phyloP scores from a whole-genome alignment of 495 filamentous ascomycete genomes.

The Mytilinidion resinicola region DNA sequence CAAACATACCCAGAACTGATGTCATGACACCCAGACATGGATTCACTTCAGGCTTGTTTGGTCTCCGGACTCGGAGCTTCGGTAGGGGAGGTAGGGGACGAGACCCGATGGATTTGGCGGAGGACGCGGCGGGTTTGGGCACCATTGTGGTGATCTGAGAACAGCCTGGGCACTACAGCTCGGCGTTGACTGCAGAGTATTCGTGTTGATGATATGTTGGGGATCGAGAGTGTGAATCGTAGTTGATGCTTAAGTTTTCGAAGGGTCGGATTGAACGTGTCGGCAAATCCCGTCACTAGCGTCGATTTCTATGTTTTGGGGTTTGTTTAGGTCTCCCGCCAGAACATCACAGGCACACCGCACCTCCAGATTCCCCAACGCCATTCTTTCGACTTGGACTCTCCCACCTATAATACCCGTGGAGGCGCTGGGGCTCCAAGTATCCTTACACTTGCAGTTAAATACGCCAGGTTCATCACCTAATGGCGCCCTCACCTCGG shows the following conservation, averaged over 20 bases:
- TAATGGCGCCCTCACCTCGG: constrained; percentile 21
- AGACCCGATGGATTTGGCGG: constrained; percentile 24
- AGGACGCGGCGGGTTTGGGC: constrained; percentile 35
- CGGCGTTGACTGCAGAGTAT: background rate
- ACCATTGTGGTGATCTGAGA: constrained; percentile 38
- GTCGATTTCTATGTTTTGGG: no score
- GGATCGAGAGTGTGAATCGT: background rate
- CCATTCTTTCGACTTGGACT: background rate
- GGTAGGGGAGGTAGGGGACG: constrained; percentile 84
- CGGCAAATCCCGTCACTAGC: no score
- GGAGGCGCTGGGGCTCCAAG: background rate
- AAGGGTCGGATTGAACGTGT: no score
- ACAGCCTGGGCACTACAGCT: background rate
- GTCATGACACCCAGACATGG: constrained; percentile 82
- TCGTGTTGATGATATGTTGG: background rate
- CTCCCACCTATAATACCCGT: background rate
- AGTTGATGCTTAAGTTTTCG: background rate
- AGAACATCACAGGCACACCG: no score
- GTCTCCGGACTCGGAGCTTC: constrained; percentile 73
- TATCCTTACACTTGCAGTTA: background rate
- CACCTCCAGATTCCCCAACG: background rate
- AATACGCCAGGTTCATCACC: background rate
- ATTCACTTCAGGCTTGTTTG: constrained; percentile 68
- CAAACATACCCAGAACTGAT: constrained; percentile 72
- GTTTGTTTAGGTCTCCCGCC: no score